These are phyloP conservation scores for Forsythia viridissima DNA, from an alignment of 257 asterid species.

Conservation along the genomic window DNA sequence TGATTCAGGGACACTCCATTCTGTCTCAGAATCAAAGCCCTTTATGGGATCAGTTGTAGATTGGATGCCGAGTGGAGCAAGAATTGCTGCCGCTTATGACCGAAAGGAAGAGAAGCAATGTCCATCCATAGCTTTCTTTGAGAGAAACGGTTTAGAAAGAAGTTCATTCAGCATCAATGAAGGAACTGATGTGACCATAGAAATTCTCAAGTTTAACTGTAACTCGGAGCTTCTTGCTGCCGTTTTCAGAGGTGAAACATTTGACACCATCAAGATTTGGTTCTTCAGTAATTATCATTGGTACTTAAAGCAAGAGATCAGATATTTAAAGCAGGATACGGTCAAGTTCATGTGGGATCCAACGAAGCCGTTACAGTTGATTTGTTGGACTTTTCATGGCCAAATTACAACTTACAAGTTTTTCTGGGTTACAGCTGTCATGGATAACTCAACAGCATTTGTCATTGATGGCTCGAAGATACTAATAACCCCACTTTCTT, in stretches of 20 bases:
- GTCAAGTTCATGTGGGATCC: constrained; percentile 84
- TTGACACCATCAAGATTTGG: constrained; percentile 83
- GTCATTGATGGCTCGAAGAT: constrained; percentile 79
- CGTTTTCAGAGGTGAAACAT: constrained; percentile 61
- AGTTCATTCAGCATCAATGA: constrained; percentile 72
- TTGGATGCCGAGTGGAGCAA: constrained; percentile 88
- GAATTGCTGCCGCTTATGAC: constrained; percentile 70
- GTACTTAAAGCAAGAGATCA: constrained; percentile 89
- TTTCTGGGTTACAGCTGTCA: constrained; percentile 84
- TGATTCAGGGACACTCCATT: constrained; percentile 76
- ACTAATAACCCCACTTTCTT: constrained; percentile 72
- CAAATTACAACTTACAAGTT: constrained; percentile 56
- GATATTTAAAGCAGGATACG: constrained; percentile 63
- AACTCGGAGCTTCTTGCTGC: constrained; percentile 90
- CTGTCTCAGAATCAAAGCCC: constrained; percentile 76
- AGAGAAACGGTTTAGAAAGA: constrained; percentile 91
- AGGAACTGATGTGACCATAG: constrained; percentile 53
- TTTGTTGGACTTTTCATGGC: constrained; percentile 79
- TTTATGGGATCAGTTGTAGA: constrained; percentile 76
- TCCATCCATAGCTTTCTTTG: constrained; percentile 75
- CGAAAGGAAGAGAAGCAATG: constrained; percentile 52
- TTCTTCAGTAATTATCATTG: constrained; percentile 84
- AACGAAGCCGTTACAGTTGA: constrained; percentile 63
- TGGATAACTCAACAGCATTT: constrained; percentile 75
- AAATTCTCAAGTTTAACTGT: constrained; percentile 81